Base-by-base conservation (phyloP, 1,284 basidiomycete genomes). In the Rhodotorula sp. region DNA sequence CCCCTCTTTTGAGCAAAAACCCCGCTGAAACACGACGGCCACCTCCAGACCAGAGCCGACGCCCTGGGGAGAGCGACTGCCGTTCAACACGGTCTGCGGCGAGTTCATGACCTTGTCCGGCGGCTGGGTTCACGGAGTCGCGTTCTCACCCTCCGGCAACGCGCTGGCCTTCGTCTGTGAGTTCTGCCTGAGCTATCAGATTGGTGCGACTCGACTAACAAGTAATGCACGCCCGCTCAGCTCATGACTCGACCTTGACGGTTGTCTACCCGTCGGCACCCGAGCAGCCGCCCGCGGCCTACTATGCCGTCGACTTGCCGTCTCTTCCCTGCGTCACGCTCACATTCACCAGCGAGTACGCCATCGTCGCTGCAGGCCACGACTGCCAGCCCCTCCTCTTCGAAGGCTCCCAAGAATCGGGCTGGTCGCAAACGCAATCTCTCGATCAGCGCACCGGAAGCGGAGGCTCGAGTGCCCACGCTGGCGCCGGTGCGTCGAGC, bases 51-150 rank as follows among this genome's bases (percentile, higher is more conserved):
- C 96, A 43, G 86, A 89, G 64, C 87, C 94, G 1, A 90, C 90
- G 26, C 90, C 96, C 0, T 99, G 97, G 97, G 97, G 97, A 51
- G 94, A 96, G 78, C 92, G 96, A 75, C 85, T 99, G 4, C 97
- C 97, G 0, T 99, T 99, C 85, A 96, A 96, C 80, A 98, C 97
- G 1, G 86, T 99, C 72, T 99, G 96, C 76, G 97, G 93, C 65
- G 97, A 99, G 81, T 99, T 91, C 80, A 81, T 85, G 48, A 92
- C 90, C 75, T 90, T 93, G 0, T 87, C 90, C 59, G 93, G 94
- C 57, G 97, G 97, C 20, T 99, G 97, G 96, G 95, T 99, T 5
- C 96, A 99, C 79, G 86, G 90, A 54, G 92, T 99, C 59, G 91
- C 89, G 7, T 99, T 99, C 84, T 97, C 95, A 47, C 96, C 96